Base-by-base conservation (phyloP, 1,284 basidiomycete species). In the Ceratobasidium sp. region DNA sequence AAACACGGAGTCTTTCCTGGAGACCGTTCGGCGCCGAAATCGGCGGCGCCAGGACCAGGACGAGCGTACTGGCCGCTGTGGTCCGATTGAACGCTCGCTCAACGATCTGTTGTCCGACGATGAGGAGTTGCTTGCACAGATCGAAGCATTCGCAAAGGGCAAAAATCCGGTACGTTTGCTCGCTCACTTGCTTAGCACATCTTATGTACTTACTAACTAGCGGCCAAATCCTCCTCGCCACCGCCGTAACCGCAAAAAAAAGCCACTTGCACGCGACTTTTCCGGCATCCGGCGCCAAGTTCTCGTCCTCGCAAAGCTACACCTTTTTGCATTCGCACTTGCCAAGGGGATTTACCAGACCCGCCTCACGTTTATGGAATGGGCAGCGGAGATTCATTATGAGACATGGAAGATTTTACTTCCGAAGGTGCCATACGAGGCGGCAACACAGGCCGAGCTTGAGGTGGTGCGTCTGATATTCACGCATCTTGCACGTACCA, bases 171-270 rank as follows among this genome's bases (percentile, higher is more conserved):
- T 64, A n/a, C 22, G 61, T 64, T 34, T 43, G n/a, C 43, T 19
- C 8, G n/a, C 25, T 37, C 37, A 37, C 2, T 37, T 4, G 8
- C 2, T 37, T 37, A 4, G 8, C 4, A 8, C 4, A 8, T 37
- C 8, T 37, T 37, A 37, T 8, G 8, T 37, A 37, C 37, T 37
- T 37, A 37, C 37, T 8, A 37, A 37, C 2, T 8, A 37, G 37
- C 4, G 2, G 8, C 37, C 37, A 2, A 37, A 8, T 37, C 8
- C 37, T 8, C 8, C 37, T 37, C 37, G 37, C 22, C 61, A 37
- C 37, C 49, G 64, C 43, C 64, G 44, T 66, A 51, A 51, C 15
- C 43, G 69, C 43, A 71, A 71, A 71, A 44, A 44, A 59, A 71
- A 71, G 69, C 69, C 69, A 4, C 29, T 61, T 5, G 68, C 68